A percentile compares a stretch with the other conserved stretches of the same genome.
Conservation (phyloP, 345 rosid genomes). For the Rhodamnia rubescens region DNA sequence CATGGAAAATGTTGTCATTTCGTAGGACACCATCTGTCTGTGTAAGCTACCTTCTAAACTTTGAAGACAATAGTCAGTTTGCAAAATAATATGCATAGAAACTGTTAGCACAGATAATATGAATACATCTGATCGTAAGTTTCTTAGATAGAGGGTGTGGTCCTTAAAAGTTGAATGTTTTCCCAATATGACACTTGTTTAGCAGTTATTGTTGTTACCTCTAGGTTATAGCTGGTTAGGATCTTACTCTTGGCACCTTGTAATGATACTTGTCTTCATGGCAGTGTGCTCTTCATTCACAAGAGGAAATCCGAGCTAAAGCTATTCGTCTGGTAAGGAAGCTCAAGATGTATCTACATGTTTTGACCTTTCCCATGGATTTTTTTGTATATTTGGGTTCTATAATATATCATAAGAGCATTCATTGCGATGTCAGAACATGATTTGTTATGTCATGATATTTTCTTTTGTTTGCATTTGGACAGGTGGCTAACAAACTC, state of each 20-base stretch:
- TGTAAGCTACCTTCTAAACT: neutral
- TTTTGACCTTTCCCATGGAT: neutral
- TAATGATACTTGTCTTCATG: slow-evolving; percentile 13
- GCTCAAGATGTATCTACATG: neutral
- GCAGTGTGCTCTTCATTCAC: slow-evolving; percentile 92
- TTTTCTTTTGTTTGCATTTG: slow-evolving; percentile 7
- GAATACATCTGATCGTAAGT: neutral
- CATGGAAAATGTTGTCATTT: neutral
- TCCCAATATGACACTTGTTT: neutral
- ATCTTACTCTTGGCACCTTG: neutral
- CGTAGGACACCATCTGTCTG: neutral
- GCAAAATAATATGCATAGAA: neutral
- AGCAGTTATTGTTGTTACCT: neutral
- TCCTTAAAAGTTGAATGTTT: neutral
- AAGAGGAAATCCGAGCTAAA: slow-evolving; percentile 86
- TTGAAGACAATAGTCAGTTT: neutral
- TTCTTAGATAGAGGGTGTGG: neutral
- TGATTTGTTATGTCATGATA: neutral
- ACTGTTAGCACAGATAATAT: neutral
- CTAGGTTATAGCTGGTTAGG: neutral
- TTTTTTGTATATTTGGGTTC: neutral
- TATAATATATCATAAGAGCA: neutral
- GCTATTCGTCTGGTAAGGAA: slow-evolving; percentile 82
- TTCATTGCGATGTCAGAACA: neutral
- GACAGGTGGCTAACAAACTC: slow-evolving; percentile 92